Evolutionary conservation across 192 early-diverging fungal genomes (phyloP), one percentile per base, ranked within the genome.

Genomic region (Backusella parvicylindrica): DNA sequence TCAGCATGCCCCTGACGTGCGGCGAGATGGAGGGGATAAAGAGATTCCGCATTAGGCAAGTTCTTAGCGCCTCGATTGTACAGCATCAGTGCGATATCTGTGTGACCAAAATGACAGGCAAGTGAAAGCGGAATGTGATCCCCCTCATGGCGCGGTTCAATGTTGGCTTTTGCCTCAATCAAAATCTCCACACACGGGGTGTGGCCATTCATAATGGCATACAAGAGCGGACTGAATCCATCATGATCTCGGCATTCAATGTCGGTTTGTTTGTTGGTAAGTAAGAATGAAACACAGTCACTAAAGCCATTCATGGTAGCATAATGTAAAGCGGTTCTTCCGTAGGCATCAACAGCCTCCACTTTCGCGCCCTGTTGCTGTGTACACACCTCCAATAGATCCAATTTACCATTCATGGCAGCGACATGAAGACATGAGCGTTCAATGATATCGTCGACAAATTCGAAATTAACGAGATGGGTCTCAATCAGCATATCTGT

Each of bases 391-490:
- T 87, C 79, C 35, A 98, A 72, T 15, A 96, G 82, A 38, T 86
- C 86, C 75, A 91, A 77, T 40, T 91, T 88, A 2, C 95, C 95
- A 23, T 87, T 86, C 77, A 97, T 95, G 0, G 96, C 93, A 2
- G 94, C 90, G 70, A 95, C 95, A 79, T 99, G 98, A 1, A 96
- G 84, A 63, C 90, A 92, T 0, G 94, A 97, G 50, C 95, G 90
- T 73, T 94, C 92, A 73, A 91, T 98, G 81, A 99, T 96, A 74
- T 99, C 97, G 80, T 99, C 97, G 6, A 89, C 82, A 75, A 89
- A 95, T 47, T 89, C 93, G 68, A 90, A 89, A 78, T 97, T 92
- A 5, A 97, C 90, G 2, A 89, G 64, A 4, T 86, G 84, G 0
- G 91, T 89, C 31, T 81, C 85, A 53, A 96, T 82, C 6, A 99